A percentile compares a stretch with the other conserved stretches of the same genome.
phyloP scores from a whole-genome alignment of 805 yeast genomes.

The Candida boidinii region DNA sequence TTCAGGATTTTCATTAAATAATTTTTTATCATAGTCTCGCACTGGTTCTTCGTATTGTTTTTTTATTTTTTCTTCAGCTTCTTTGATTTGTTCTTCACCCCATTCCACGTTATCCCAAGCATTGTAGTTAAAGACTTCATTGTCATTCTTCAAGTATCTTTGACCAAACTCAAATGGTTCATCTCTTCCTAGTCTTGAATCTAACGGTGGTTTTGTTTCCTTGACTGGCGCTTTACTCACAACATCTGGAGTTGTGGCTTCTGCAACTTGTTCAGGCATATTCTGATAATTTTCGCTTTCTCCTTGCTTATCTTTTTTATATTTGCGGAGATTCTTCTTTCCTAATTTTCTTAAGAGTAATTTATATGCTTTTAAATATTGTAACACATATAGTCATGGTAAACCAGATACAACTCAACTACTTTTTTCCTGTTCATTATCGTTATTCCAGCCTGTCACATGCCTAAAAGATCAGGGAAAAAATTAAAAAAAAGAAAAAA shows the following conservation, averaged over 20 bases:
- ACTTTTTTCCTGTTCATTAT: too few species aligned
- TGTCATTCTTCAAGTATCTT: constrained; percentile 58
- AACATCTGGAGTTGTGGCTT: too few species aligned
- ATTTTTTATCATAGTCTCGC: constrained; percentile 70
- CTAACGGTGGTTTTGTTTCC: constrained; percentile 34
- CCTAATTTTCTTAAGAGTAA: too few species aligned
- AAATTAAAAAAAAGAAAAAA: too few species aligned
- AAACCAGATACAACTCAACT: too few species aligned
- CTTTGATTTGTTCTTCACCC: constrained; percentile 80
- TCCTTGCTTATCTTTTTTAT: too few species aligned
- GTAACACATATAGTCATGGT: too few species aligned
- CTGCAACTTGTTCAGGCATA: neutral
- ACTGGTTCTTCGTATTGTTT: constrained; percentile 80
- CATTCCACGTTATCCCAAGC: constrained; percentile 98
- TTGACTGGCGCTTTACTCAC: constrained; percentile 2
- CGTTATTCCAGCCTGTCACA: too few species aligned
- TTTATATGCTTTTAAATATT: too few species aligned
- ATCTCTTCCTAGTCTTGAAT: constrained; percentile 70
- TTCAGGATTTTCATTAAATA: constrained; percentile 81
- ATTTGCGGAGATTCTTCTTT: too few species aligned
- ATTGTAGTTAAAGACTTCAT: constrained; percentile 84
- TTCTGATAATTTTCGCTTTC: neutral
- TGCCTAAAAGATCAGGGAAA: too few species aligned
- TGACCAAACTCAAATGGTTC: constrained; percentile 91
- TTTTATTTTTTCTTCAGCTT: constrained; percentile 66